phyloP scores from a whole-genome alignment of 495 filamentous ascomycete genomes.

The Trichoderma reesei region DNA sequence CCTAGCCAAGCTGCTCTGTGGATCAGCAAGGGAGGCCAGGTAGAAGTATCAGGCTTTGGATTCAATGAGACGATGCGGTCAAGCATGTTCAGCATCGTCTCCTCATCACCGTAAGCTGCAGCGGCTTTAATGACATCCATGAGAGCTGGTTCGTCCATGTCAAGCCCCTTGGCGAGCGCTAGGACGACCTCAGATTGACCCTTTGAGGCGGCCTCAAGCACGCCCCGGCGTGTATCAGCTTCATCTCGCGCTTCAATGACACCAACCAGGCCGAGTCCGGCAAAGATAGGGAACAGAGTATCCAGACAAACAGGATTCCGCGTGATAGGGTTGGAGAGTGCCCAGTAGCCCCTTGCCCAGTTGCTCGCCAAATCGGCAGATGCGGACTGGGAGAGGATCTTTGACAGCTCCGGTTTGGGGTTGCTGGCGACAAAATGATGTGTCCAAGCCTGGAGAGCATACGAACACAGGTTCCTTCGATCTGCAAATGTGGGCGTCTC shows the following conservation, averaged over 20 bases:
- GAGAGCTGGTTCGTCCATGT: not conserved
- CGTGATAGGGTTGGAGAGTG: constrained; percentile 11
- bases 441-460: constrained; percentile 10
- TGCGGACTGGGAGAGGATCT: not conserved
- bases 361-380: not conserved
- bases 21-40: not conserved
- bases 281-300: constrained; percentile 11
- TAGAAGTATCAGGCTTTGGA: not conserved
- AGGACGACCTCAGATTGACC: constrained; percentile 3
- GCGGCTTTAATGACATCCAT: not conserved
- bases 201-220: constrained; percentile 11
- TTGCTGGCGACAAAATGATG: constrained; percentile 6
- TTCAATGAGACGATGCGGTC: not conserved
- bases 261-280: constrained; percentile 10
- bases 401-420: not conserved
- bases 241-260: not conserved
- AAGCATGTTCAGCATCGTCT: not conserved
- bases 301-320: constrained; percentile 11
- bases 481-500: constrained; percentile 6
- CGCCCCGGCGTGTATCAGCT: constrained; percentile 3
- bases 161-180: not conserved
- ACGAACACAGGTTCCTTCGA: constrained; percentile 6
- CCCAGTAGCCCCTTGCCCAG: constrained; percentile 11
- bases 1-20: not conserved
- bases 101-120: not conserved